Evolutionary conservation across 768 basidiomycete species (phyloP).

Genomic region (Cystofilobasidium bisporidii): DNA sequence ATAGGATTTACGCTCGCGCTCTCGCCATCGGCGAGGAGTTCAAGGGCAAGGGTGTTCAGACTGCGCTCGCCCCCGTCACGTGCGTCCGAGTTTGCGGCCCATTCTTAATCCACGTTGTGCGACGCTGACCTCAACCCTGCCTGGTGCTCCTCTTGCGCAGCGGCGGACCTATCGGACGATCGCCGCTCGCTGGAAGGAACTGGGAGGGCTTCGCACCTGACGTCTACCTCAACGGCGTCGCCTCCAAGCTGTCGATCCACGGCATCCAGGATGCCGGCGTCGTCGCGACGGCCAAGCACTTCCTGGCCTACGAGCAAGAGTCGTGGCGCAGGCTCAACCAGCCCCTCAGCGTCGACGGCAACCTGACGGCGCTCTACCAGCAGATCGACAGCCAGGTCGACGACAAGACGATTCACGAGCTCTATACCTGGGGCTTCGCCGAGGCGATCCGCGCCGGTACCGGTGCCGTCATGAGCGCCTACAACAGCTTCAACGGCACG

Average conservation of each 20-base stretch:
- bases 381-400: slow-evolving; percentile 29
- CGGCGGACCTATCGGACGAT: slow-evolving; percentile 26
- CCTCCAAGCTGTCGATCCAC: slow-evolving; percentile 28
- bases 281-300: slow-evolving; percentile 36
- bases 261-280: slow-evolving; percentile 32
- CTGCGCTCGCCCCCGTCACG: slow-evolving; percentile 46
- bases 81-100: too few relatives aligned
- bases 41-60: slow-evolving; percentile 55
- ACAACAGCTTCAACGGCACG: too few relatives aligned
- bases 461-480: slow-evolving; percentile 36
- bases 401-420: slow-evolving; percentile 38
- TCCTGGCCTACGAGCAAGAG: slow-evolving; percentile 38
- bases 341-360: slow-evolving; percentile 21
- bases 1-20: slow-evolving; percentile 69
- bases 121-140: too few relatives aligned
- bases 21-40: slow-evolving; percentile 73
- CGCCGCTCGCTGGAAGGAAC: slow-evolving; percentile 24
- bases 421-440: slow-evolving; percentile 40
- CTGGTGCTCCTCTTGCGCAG: too few relatives aligned
- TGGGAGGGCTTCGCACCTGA: slow-evolving; percentile 30
- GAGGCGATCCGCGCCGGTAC: slow-evolving; percentile 40
- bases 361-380: slow-evolving; percentile 23
- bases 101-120: too few relatives aligned
- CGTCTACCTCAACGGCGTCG: slow-evolving; percentile 30
- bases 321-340: slow-evolving; percentile 29